Percentiles rank a stretch among this genome's conserved stretches.
Evolutionary conservation across 2,329 filamentous ascomycete species (phyloP).

Genomic region (Calonectria naviculata): DNA sequence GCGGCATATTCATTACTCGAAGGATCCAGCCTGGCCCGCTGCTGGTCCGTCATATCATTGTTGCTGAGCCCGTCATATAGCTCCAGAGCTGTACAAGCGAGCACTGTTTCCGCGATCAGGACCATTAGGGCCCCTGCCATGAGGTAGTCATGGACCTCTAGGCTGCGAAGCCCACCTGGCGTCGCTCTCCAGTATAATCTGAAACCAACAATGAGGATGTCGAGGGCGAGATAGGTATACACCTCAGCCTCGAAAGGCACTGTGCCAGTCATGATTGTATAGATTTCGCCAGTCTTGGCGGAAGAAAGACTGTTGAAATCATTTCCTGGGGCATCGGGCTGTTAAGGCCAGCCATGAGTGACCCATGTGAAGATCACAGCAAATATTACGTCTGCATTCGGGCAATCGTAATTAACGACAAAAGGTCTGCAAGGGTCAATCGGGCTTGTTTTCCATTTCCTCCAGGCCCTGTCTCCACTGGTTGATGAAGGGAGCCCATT

Average conservation of each 20-base stretch:
- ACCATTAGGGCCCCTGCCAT: background rate
- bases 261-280: background rate
- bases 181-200: constrained; percentile 3
- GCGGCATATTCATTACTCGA: background rate
- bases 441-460: background rate
- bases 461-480: background rate
- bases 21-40: background rate
- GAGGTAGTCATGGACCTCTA: background rate
- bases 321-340: background rate
- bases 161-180: background rate
- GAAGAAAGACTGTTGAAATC: background rate
- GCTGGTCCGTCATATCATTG: background rate
- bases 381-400: background rate
- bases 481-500: background rate
- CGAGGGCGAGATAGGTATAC: background rate
- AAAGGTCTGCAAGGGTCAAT: background rate
- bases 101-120: background rate
- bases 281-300: background rate
- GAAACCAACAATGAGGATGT: background rate
- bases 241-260: background rate
- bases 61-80: background rate
- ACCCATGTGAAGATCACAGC: background rate
- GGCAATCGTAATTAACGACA: background rate
- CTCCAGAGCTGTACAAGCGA: background rate
- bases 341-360: background rate